These are phyloP conservation scores for Colletotrichum somersetense DNA, from an alignment of 2,329 filamentous ascomycete genomes.

Conservation along the genomic window DNA sequence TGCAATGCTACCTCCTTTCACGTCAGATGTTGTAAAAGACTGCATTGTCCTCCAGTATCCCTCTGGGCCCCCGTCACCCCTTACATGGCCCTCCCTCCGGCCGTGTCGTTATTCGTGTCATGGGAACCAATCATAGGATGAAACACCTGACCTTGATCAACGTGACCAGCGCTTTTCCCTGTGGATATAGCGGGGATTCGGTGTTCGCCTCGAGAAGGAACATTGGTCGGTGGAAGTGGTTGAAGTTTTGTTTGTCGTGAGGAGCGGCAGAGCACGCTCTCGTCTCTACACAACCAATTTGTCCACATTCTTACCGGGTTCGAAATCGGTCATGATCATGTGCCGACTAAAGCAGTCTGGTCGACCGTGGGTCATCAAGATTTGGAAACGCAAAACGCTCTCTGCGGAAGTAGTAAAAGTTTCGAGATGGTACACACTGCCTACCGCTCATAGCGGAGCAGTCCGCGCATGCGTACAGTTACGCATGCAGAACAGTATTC, in stretches of 20 bases:
- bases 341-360: constrained; percentile 26
- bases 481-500: constrained; percentile 12
- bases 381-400: constrained; percentile 26
- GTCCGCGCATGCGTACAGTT: constrained; percentile 14
- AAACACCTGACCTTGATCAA: constrained; percentile 31
- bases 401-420: constrained; percentile 24
- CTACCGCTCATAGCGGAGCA: constrained; percentile 25
- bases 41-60: constrained; percentile 8
- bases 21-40: constrained; percentile 28
- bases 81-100: not conserved
- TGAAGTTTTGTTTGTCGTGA: constrained; percentile 15
- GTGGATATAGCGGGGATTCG: not conserved
- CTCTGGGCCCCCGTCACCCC: constrained; percentile 11
- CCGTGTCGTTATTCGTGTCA: constrained; percentile 29
- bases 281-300: constrained; percentile 22
- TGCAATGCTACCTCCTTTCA: constrained; percentile 19
- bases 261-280: constrained; percentile 21
- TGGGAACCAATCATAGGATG: constrained; percentile 18
- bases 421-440: constrained; percentile 29
- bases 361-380: constrained; percentile 3
- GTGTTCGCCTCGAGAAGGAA: not conserved
- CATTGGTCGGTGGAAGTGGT: not conserved
- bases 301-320: constrained; percentile 11
- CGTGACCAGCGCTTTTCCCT: constrained; percentile 13
- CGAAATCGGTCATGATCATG: constrained; percentile 14